These are phyloP conservation scores for Ophiostoma montium DNA, from an alignment of 2,329 filamentous ascomycete genomes.

Conservation along the genomic window DNA sequence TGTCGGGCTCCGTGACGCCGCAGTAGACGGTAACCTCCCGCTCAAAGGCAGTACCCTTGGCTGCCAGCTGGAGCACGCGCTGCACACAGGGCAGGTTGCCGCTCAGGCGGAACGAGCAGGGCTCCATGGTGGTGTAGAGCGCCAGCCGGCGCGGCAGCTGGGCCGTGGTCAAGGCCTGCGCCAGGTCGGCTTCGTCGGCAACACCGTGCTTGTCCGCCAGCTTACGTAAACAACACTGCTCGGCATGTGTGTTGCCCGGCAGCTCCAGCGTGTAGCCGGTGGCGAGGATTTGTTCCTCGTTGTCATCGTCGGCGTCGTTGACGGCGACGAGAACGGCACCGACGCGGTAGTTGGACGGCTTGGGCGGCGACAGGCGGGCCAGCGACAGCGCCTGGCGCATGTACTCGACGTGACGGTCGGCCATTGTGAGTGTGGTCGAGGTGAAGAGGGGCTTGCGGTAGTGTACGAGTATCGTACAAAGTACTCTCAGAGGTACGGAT, in stretches of 20 bases:
- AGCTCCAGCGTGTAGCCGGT: conserved; percentile 73
- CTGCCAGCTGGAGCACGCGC: conserved; percentile 51
- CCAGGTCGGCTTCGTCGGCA: conserved; percentile 41
- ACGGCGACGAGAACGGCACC: conserved; percentile 77
- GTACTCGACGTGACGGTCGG: conserved; percentile 29
- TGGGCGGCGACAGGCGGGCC: conserved; percentile 67
- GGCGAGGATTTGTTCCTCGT: conserved; percentile 18
- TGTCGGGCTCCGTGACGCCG: conserved; percentile 78
- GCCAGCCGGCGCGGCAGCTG: conserved; percentile 27
- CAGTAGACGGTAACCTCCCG: conserved; percentile 53
- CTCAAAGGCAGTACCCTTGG: conserved; percentile 1
- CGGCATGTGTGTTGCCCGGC: conserved; percentile 86
- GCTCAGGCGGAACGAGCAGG: conserved; percentile 59
- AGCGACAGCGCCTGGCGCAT: conserved; percentile 63
- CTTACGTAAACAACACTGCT: conserved; percentile 83
- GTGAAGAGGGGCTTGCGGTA: no score
- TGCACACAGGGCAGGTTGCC: conserved; percentile 68
- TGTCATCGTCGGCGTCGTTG: conserved; percentile 25
- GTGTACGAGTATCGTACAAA: no score
- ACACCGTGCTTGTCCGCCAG: conserved; percentile 34
- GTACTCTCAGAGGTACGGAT: no score
- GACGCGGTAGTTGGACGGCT: conserved; percentile 84
- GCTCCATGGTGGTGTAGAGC: conserved; percentile 90
- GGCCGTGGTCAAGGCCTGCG: conserved; percentile 28
- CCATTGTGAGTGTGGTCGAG: neutral